phyloP scores from a whole-genome alignment of 768 basidiomycete genomes.

The Lactifluus pinguis region DNA sequence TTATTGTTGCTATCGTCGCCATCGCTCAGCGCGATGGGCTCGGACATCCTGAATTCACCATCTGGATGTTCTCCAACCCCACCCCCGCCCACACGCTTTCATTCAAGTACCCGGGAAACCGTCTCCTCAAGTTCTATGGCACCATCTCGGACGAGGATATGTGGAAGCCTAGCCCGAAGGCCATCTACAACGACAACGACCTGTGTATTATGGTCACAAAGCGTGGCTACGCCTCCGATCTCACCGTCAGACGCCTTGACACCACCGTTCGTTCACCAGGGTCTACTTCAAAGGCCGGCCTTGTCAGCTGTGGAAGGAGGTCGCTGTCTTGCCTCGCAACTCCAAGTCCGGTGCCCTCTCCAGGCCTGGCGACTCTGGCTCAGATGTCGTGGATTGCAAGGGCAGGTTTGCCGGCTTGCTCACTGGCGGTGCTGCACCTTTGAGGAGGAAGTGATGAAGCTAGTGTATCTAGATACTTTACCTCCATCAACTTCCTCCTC shows the following conservation, averaged over 20 bases:
- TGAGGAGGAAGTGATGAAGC: too few relatives aligned
- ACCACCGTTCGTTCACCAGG: slow-evolving; percentile 9
- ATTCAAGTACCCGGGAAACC: not conserved
- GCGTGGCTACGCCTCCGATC: slow-evolving; percentile 11
- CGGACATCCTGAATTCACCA: too few relatives aligned
- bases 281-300: not conserved
- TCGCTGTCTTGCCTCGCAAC: slow-evolving; percentile 3
- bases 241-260: slow-evolving; percentile 20
- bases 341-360: slow-evolving; percentile 12
- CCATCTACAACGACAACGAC: not conserved
- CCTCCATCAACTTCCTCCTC: not conserved
- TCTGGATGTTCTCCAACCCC: not conserved
- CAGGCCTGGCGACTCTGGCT: not conserved
- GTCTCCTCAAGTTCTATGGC: not conserved
- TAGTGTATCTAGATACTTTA: not conserved
- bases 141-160: not conserved
- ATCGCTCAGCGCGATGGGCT: too few relatives aligned
- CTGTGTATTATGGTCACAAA: slow-evolving; percentile 13
- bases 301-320: slow-evolving; percentile 11
- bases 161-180: not conserved
- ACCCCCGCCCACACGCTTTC: not conserved
- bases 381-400: not conserved
- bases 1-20: too few relatives aligned
- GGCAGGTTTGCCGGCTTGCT: not conserved
- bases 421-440: not conserved